Base-by-base conservation (phyloP, 345 rosid species). In the Eucalyptus erythrocorys region DNA sequence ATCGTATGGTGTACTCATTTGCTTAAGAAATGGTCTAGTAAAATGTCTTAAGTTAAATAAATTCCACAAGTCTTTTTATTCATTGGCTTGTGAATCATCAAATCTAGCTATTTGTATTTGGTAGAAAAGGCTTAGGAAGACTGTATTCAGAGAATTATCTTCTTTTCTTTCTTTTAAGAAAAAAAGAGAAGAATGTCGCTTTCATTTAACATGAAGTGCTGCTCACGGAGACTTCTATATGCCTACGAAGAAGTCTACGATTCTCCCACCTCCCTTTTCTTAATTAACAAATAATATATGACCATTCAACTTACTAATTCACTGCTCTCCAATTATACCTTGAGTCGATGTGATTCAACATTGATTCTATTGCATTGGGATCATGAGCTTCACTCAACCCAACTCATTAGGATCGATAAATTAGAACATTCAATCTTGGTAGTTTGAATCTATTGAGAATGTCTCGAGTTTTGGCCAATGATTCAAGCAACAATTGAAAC, bases 131-230 rank as follows among this genome's bases (percentile, higher is more conserved):
- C 32, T 59, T 30, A 30, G 14, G 66, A 13, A 27, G 13, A 27
- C 32, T 59, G 27, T 59, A 59, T 59, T 27, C 1, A 59, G 66
- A 59, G n/a, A 59, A 59, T 27, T 59, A 24, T 55, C 61, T 24
- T 22, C 1, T 21, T 49, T 7, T 22, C 0, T 24, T 4, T 2
- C 24, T 26, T 9, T 49, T 15, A 1, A 50, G 17, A 17, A 50
- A 17, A 57, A 27, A n/a, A n/a, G n/a, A n/a, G n/a, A n/a, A 57
- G n/a, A 26, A 59, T 26, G 66, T 59, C 3, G 66, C 66, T 59
- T 59, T 59, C 66, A 26, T 59, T 59, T 59, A 59, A 59, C 66
- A 26, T 2, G 66, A 59, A 26, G 66, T 57, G 66, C n/a, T 57
- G n/a, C 66, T 26, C n/a, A 24, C 66, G 66, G 66, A 11, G 66